Evolutionary conservation across 2,329 filamentous ascomycete genomes (phyloP), one percentile per base, ranked within the genome.

Genomic region (Botrytis aclada): DNA sequence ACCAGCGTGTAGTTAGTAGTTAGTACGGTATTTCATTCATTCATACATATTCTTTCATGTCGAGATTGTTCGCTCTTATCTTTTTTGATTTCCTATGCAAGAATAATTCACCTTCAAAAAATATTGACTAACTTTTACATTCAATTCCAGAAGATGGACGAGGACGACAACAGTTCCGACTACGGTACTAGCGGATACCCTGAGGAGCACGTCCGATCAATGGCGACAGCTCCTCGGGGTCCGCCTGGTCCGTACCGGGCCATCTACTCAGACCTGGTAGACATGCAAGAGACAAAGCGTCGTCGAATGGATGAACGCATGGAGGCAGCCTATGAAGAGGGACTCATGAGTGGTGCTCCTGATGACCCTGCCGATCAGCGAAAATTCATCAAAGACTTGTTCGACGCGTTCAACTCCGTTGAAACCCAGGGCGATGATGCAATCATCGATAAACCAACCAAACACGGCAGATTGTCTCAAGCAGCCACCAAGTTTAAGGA

Each of bases 391-490:
- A 32, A 61, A 16, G 20, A 54, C 12, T 58, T 79, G 2, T 75
- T 72, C 20, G 47, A 76, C 1, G 77, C 77, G 0, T 74, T 79
- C 25, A 73, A 72, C 10, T 72, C 75, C 22, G 74, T 73, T 0
- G 47, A 65, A 2, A 45, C 32, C 2, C 41, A 56, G 51, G 70
- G 70, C 4, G 56, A 63, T 4, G 9, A 69, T 1, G 64, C 73
- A 0, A 75, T 79, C 5, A 71, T 75, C 0, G 78, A 79, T n/a
- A 77, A 78, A 54, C 65, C 69, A 10, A 51, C 66, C 10, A 77
- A 77, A 58, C 71, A 75, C n/a, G 75, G 74, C 2, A 72, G 64
- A 7, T 67, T 69, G 0, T 71, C 74, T 7, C 76, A 79, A 66
- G 74, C 77, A 37, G 77, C 74, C 25, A 45, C 58, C 0, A 70